Evolutionary conservation across 1,139 yeast genomes (phyloP).

Genomic region (Petasospora rhodanensis): DNA sequence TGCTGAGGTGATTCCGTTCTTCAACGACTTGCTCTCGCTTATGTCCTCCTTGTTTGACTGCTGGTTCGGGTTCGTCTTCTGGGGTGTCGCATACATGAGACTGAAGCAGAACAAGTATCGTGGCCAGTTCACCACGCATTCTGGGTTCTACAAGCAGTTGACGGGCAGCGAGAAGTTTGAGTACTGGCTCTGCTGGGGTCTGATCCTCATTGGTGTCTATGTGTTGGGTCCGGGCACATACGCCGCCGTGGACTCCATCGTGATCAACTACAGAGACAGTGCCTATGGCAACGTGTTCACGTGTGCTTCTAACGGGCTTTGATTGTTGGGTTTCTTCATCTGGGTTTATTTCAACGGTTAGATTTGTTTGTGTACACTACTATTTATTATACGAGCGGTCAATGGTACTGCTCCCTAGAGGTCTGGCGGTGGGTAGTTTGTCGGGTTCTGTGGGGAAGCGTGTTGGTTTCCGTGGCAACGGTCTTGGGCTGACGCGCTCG

Average conservation of each 20-base stretch:
- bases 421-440: too few relatives aligned
- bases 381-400: too few relatives aligned
- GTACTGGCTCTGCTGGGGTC: constrained; percentile 32
- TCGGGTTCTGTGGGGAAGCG: too few relatives aligned
- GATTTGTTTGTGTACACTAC: too few relatives aligned
- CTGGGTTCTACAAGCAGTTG: constrained; percentile 28
- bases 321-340: too few relatives aligned
- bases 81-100: constrained; percentile 57
- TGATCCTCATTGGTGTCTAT: constrained; percentile 45
- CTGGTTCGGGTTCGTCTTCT: constrained; percentile 62
- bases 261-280: constrained; percentile 41
- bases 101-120: constrained; percentile 30
- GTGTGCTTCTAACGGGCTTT: constrained; percentile 41
- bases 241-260: constrained; percentile 49
- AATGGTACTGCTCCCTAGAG: too few relatives aligned
- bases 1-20: constrained; percentile 62
- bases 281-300: constrained; percentile 46
- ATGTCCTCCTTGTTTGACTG: constrained; percentile 62
- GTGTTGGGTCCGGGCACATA: constrained; percentile 57
- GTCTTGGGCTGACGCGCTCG: too few relatives aligned
- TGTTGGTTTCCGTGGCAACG: too few relatives aligned
- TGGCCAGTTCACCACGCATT: constrained; percentile 25
- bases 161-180: constrained; percentile 31
- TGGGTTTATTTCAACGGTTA: too few relatives aligned
- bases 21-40: constrained; percentile 50